Conservation (phyloP, 148 eudicot species). For the Rhododendron ferrugineum region DNA sequence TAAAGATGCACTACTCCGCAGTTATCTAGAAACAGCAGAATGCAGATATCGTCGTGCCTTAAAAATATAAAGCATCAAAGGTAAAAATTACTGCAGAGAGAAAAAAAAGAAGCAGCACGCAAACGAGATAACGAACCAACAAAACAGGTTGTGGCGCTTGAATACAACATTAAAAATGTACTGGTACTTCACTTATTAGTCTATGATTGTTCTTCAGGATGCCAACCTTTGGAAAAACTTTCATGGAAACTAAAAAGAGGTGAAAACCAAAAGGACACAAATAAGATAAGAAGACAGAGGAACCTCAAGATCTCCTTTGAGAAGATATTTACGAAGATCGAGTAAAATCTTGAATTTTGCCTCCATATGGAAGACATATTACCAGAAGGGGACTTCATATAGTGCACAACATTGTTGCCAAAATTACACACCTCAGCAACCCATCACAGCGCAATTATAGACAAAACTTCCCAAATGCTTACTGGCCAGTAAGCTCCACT, state of each 20-base stretch:
- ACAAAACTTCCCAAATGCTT: slow-evolving; percentile 31
- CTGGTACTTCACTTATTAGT: slow-evolving; percentile 12
- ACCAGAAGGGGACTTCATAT: background rate
- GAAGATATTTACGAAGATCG: slow-evolving; percentile 16
- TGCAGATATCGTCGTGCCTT: background rate
- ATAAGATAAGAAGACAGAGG: background rate
- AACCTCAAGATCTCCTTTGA: slow-evolving; percentile 11
- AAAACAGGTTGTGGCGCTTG: background rate
- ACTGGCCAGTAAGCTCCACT: slow-evolving; percentile 28
- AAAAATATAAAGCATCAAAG: background rate
- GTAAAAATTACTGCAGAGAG: background rate
- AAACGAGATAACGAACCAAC: background rate
- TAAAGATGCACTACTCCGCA: background rate
- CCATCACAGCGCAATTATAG: slow-evolving; percentile 43
- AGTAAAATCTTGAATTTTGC: slow-evolving; percentile 4
- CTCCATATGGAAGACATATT: slow-evolving; percentile 1
- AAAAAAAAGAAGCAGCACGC: background rate
- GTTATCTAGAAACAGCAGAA: background rate
- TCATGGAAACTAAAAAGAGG: background rate
- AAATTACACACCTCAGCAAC: slow-evolving; percentile 23
- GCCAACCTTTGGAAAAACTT: background rate
- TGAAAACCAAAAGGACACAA: background rate
- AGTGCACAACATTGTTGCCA: background rate
- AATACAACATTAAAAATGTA: background rate
- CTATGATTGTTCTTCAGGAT: slow-evolving; percentile 3